Percentiles rank a stretch among this genome's conserved stretches.
phyloP scores from a whole-genome alignment of 192 early-diverging fungal species.

The Umbelopsis vinacea region DNA sequence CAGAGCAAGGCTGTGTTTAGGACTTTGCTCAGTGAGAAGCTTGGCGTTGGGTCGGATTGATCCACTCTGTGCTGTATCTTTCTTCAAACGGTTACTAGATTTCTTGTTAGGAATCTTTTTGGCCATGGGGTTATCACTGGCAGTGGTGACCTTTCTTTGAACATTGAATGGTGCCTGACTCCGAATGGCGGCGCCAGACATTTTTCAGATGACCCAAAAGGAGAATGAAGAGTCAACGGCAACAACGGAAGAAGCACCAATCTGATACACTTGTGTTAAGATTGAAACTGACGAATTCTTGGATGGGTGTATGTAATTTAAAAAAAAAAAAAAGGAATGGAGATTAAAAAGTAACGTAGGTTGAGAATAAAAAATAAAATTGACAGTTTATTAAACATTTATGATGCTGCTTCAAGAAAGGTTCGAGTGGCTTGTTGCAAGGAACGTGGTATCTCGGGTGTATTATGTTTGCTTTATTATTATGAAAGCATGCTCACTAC shows the following conservation, averaged over 20 bases:
- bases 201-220: background rate
- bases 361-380: background rate
- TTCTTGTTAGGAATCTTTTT: background rate
- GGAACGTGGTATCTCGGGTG: background rate
- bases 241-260: slow-evolving; percentile 1
- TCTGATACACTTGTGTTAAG: background rate
- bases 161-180: slow-evolving; percentile 18
- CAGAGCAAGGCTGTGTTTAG: background rate
- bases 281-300: background rate
- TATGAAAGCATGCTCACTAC: background rate
- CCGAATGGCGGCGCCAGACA: slow-evolving; percentile 13
- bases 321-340: slow-evolving; percentile 22
- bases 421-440: slow-evolving; percentile 12
- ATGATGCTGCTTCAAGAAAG: too few species aligned
- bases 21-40: background rate
- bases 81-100: background rate
- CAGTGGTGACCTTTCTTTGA: slow-evolving; percentile 8
- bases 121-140: background rate
- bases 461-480: background rate
- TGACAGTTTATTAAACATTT: background rate
- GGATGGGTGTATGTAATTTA: background rate
- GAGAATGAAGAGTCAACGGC: slow-evolving; percentile 1
- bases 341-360: background rate
- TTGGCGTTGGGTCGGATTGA: background rate
- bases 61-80: slow-evolving; percentile 3